phyloP scores from a whole-genome alignment of 768 basidiomycete genomes.

The Dentipellis sp. region DNA sequence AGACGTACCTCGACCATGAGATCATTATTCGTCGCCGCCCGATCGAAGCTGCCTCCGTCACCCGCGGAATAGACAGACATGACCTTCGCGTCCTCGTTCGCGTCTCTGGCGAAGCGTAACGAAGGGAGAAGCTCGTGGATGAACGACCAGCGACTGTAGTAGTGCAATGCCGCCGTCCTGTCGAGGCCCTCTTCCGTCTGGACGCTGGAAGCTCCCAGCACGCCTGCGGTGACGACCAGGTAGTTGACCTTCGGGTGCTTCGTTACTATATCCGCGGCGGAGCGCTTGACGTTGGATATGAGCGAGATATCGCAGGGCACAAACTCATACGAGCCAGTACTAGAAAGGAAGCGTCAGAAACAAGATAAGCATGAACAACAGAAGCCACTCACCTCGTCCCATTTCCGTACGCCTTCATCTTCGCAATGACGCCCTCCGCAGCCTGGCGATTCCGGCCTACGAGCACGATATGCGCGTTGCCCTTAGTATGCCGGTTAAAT shows the following conservation, averaged over 20 bases:
- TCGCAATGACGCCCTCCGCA: conserved; percentile 35
- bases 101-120: conserved; percentile 32
- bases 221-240: conserved; percentile 38
- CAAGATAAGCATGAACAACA: too few relatives aligned
- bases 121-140: conserved; percentile 35
- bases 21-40: conserved; percentile 37
- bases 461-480: conserved; percentile 42
- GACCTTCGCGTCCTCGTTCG: conserved; percentile 41
- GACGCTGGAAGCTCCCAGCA: conserved; percentile 26
- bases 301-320: conserved; percentile 43
- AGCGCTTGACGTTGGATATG: conserved; percentile 39
- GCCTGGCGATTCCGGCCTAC: conserved; percentile 41
- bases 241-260: conserved; percentile 41
- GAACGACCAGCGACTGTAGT: conserved; percentile 46
- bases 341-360: too few relatives aligned
- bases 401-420: not conserved
- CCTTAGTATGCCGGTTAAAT: conserved; percentile 36
- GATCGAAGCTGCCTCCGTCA: conserved; percentile 27
- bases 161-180: conserved; percentile 34
- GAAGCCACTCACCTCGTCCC: too few relatives aligned
- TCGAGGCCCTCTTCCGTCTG: conserved; percentile 39
- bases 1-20: conserved; percentile 39
- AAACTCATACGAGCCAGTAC: conserved; percentile 30
- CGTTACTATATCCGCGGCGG: conserved; percentile 21
- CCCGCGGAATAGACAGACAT: conserved; percentile 34